Conservation (phyloP, 75 land plant genomes). For the Picea sitchensis region DNA sequence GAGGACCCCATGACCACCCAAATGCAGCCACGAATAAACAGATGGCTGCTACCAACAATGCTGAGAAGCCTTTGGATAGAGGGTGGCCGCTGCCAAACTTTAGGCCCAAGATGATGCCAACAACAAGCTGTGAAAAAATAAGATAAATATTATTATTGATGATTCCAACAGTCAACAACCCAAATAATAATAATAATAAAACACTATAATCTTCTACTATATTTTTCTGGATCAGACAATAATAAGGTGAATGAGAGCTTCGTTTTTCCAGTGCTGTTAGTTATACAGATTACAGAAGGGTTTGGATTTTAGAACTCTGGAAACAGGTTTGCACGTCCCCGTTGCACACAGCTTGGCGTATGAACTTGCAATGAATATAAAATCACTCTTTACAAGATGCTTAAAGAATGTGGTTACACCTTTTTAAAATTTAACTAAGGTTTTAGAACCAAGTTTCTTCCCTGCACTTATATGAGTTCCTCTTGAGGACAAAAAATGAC, state of each 20-base stretch:
- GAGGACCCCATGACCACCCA: slow-evolving; percentile 94
- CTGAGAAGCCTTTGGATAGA: slow-evolving; percentile 39
- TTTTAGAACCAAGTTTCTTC: background rate
- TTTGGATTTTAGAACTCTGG: background rate
- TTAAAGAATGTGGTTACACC: background rate
- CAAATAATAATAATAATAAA: too few species aligned
- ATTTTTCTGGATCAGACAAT: background rate
- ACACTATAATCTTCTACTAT: background rate
- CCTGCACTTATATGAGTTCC: background rate
- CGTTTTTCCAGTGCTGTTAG: background rate
- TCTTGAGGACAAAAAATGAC: background rate
- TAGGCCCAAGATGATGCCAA: slow-evolving; percentile 58
- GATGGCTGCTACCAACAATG: slow-evolving; percentile 51
- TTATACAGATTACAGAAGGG: background rate
- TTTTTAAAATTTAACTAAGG: too few species aligned
- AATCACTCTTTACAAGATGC: background rate
- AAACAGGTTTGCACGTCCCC: background rate
- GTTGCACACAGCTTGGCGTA: background rate
- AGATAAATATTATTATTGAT: slow-evolving; percentile 17
- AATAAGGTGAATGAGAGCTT: background rate
- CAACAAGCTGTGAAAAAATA: slow-evolving; percentile 27
- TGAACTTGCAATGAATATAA: background rate
- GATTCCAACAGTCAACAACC: background rate
- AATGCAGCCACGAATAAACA: slow-evolving; percentile 66
- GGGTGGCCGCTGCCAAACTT: slow-evolving; percentile 34